phyloP scores from a whole-genome alignment of 805 yeast species.

The Lachancea lanzarotensis region DNA sequence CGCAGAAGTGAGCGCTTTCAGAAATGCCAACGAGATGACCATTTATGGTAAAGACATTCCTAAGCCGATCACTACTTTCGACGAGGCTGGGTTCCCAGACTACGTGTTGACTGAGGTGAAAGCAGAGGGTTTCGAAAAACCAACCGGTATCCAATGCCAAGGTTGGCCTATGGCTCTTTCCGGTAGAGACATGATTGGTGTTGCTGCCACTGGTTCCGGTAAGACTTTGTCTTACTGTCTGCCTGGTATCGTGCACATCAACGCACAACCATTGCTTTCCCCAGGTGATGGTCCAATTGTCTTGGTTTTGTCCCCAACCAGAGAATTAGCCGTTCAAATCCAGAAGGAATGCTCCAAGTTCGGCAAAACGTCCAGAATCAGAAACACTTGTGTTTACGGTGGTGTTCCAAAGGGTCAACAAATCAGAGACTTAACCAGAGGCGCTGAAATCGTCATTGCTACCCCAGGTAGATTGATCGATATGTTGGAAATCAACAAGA shows the following conservation, averaged over 20 bases:
- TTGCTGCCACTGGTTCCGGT: constrained; percentile 99
- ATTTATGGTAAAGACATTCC: constrained; percentile 81
- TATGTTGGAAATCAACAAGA: constrained; percentile 91
- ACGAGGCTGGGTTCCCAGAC: constrained; percentile 97
- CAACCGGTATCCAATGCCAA: constrained; percentile 97
- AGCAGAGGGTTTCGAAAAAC: constrained; percentile 86
- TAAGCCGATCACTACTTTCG: constrained; percentile 85
- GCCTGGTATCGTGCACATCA: constrained; percentile 95
- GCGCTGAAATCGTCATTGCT: constrained; percentile 93
- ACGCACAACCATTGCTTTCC: constrained; percentile 89
- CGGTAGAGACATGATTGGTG: constrained; percentile 99
- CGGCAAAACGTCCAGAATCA: constrained; percentile 83
- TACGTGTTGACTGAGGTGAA: constrained; percentile 85
- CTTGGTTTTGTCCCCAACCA: constrained; percentile 92
- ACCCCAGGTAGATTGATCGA: constrained; percentile 99
- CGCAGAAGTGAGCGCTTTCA: constrained; percentile 64
- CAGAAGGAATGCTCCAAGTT: constrained; percentile 94
- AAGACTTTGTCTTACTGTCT: constrained; percentile 95
- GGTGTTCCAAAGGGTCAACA: constrained; percentile 99
- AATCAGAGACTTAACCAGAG: constrained; percentile 91
- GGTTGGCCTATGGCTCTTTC: constrained; percentile 99
- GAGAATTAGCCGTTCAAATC: constrained; percentile 98
- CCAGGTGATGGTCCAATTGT: constrained; percentile 98
- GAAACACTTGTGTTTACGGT: constrained; percentile 97
- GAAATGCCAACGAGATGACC: constrained; percentile 82